A percentile compares a stretch with the other conserved stretches of the same genome.
Evolutionary conservation across 2,329 filamentous ascomycete species (phyloP).

Genomic region (Graphilbum fragrans): DNA sequence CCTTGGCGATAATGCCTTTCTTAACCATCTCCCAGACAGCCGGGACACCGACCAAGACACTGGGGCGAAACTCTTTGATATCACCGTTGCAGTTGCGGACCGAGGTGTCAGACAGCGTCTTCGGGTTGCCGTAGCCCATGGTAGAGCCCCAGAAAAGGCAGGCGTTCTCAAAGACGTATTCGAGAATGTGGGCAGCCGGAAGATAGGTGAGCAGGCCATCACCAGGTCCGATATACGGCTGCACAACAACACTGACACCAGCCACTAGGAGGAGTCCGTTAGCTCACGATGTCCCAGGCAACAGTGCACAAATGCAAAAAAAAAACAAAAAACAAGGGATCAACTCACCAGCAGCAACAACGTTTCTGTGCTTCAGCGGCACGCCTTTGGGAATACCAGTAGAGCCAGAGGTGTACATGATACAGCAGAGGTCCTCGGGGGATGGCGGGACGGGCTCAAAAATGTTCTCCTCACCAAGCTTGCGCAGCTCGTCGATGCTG

Average conservation of each 20-base stretch:
- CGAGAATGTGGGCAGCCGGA: constrained; percentile 77
- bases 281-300: too few relatives aligned
- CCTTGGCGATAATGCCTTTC: constrained; percentile 74
- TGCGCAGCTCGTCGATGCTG: constrained; percentile 37
- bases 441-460: constrained; percentile 56
- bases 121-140: constrained; percentile 82
- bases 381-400: constrained; percentile 78
- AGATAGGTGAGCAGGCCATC: constrained; percentile 76
- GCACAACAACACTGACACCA: constrained; percentile 66
- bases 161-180: constrained; percentile 82
- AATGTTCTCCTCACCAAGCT: constrained; percentile 48
- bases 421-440: constrained; percentile 66
- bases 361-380: constrained; percentile 60
- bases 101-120: constrained; percentile 70
- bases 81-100: constrained; percentile 81
- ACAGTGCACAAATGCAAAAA: background rate
- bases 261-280: constrained; percentile 36
- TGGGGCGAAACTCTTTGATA: constrained; percentile 74
- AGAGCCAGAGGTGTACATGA: constrained; percentile 64
- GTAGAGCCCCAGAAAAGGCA: constrained; percentile 75
- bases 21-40: constrained; percentile 87
- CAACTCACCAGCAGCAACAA: constrained; percentile 58
- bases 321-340: background rate
- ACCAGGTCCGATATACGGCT: constrained; percentile 63
- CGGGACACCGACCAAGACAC: constrained; percentile 74